Evolutionary conservation across 2,329 filamentous ascomycete genomes (phyloP), one percentile per base, ranked within the genome.

Genomic region (Colletotrichum sp.): DNA sequence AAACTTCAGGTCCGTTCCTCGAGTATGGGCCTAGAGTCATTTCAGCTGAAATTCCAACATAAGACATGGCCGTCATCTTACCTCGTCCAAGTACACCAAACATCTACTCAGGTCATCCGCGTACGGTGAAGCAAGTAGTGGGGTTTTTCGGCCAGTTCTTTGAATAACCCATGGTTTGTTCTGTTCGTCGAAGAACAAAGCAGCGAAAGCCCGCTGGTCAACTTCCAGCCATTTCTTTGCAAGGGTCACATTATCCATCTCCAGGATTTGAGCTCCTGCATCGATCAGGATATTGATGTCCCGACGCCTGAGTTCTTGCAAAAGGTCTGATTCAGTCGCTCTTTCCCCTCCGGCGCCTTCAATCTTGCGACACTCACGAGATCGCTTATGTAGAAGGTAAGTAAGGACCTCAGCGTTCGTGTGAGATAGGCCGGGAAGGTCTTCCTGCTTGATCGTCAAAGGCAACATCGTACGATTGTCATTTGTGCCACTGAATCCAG

Each of bases 401-500:
- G 85, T 88, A 0, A 94, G 81, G 0, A 94, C 93, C 62, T 92
- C 88, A 0, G 92, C 92, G 72, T 92, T 94, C 0, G 92, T 94
- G 63, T 93, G 90, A 0, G 83, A 79, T 0, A 94, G 85, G 0
- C 85, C 82, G 0, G 86, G 83, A 0, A 95, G 85, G 75, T 95
- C 92, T 0, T 90, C 83, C 68, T 95, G 93, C 24, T 85, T 81
- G 24, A 95, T 91, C 0, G 87, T 91, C n/a, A 92, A 81, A 0
- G 93, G 93, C 0, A 95, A 82, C 39, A 93, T 85, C 0, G 83
- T 84, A 49, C 89, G 86, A 24, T 90, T 92, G 79, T 95, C 93
- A 60, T 94, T 95, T 0, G 94, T 95, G 0, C 93, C 93, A 9
- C 91, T 93, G 80, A 96, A 95, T 0, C 93, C 93, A 0, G 93